phyloP scores from a whole-genome alignment of 371 early-diverging fungal genomes.

The Mortierella sp. region DNA sequence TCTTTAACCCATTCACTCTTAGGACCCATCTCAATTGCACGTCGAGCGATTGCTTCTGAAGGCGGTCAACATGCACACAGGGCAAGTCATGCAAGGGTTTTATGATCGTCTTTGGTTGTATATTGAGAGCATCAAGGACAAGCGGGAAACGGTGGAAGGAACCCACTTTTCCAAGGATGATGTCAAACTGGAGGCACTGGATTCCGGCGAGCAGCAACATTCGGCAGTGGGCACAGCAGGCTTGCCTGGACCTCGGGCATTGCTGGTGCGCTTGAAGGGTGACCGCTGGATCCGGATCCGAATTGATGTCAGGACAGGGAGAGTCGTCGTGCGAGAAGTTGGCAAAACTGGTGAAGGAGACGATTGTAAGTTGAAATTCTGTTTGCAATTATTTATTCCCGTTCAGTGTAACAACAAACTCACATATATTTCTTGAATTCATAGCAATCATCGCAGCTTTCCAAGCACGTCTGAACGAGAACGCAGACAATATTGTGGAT shows the following conservation, averaged over 20 bases:
- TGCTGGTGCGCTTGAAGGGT: conserved; percentile 66
- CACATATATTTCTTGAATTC: neutral
- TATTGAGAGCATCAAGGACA: conserved; percentile 33
- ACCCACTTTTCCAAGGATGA: conserved; percentile 39
- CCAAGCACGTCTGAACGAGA: conserved; percentile 47
- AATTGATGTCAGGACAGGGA: conserved; percentile 68
- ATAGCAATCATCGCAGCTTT: conserved; percentile 46
- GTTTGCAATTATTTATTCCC: neutral
- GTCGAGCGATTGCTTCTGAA: conserved; percentile 65
- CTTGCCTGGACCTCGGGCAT: conserved; percentile 42
- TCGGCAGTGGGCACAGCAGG: conserved; percentile 10
- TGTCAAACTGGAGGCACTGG: conserved; percentile 32
- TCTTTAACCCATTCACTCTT: neutral
- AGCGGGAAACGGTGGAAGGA: conserved; percentile 24
- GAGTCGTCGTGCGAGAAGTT: conserved; percentile 66
- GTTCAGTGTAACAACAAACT: neutral
- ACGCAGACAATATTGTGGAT: conserved; percentile 47
- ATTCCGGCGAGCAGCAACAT: conserved; percentile 25
- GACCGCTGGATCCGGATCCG: conserved; percentile 69
- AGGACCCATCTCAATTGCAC: conserved; percentile 66
- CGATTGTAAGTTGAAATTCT: conserved; percentile 60
- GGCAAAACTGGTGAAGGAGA: conserved; percentile 65
- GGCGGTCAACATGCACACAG: conserved; percentile 63
- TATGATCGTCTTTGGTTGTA: conserved; percentile 55
- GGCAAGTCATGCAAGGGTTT: conserved; percentile 66